Base-by-base conservation (phyloP, 768 basidiomycete species). In the Hygrophoropsis aurantiaca region DNA sequence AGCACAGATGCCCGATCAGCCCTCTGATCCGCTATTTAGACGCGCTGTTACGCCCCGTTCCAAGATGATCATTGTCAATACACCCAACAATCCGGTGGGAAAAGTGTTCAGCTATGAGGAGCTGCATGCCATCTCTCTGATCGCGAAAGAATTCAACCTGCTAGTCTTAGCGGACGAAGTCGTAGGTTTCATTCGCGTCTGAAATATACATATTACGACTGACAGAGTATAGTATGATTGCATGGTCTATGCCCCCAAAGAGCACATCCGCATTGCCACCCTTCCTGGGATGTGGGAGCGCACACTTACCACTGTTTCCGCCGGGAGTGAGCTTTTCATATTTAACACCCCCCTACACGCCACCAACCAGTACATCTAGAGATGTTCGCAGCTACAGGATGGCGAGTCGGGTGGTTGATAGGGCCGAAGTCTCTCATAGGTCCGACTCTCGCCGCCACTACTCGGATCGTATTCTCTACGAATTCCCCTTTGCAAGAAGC, bases 261-360 rank as follows among this genome's bases (percentile, higher is more conserved):
- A 95, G 58, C 97, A 99, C 65, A 74, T 94, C 46, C 85, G 95
- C 44, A 87, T 98, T 57, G 94, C 95, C 4, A 90, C 74, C 26
- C 77, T 99, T n/a, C 94, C 94, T 5, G 91, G 93, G 18, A 97
- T 98, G 90, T 98, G 94, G 94, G 90, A 97, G 54, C 84, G 97
- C 36, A 99, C 97, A 0, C 84, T 99, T 35, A 97, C 95, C 6
- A 90, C 97, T 45, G 84, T 88, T 33, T 94, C 92, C n/a, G 94
- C 90, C 23, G 94, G 94, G 56, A 95, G 92, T 92, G 68, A 71
- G 26, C n/a, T n/a, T n/a, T n/a, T 25, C 24, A 32, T 20, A 33
- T 36, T 24, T 3, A 20, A 9, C 35, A 25, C 37, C 16, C 51
- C 43, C 53, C 37, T 10, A 11, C 34, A 16, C 25, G 5, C n/a